A percentile compares a stretch with the other conserved stretches of the same genome.
Evolutionary conservation across 2,329 filamentous ascomycete genomes (phyloP).

Genomic region (Diaporthe amygdali): DNA sequence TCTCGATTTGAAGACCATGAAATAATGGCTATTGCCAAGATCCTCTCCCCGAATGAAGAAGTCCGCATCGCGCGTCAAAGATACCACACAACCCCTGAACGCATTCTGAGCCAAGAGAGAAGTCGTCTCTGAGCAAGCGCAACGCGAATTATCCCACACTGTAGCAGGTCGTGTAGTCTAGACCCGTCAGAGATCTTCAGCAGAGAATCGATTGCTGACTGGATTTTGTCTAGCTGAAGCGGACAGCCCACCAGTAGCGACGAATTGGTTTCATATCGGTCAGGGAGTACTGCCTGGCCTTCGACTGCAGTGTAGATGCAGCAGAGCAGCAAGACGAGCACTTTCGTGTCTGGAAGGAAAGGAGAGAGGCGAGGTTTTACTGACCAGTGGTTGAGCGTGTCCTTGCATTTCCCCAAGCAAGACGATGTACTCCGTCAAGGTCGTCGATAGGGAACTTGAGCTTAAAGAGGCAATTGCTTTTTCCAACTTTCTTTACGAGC

Average conservation of each 20-base stretch:
- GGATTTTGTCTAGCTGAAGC: neutral
- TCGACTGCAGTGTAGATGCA: neutral
- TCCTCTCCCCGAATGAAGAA: neutral
- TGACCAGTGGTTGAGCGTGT: neutral
- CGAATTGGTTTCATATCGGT: neutral
- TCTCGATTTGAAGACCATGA: neutral
- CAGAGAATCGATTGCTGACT: neutral
- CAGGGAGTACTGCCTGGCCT: neutral
- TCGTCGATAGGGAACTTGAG: neutral
- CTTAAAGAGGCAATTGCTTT: neutral
- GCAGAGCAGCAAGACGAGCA: neutral
- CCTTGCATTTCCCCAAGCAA: slow-evolving; percentile 1
- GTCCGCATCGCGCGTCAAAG: neutral
- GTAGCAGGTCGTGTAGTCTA: neutral
- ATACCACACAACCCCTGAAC: neutral
- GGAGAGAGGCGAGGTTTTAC: slow-evolving; percentile 1
- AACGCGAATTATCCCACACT: neutral
- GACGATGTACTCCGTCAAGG: neutral
- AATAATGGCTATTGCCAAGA: neutral
- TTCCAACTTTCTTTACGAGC: neutral
- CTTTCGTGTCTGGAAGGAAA: neutral
- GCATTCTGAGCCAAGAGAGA: neutral
- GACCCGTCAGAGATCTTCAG: neutral
- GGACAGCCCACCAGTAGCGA: neutral
- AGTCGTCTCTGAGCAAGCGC: neutral